phyloP scores from a whole-genome alignment of 768 basidiomycete species.

The Amanita pseudoporphyria region DNA sequence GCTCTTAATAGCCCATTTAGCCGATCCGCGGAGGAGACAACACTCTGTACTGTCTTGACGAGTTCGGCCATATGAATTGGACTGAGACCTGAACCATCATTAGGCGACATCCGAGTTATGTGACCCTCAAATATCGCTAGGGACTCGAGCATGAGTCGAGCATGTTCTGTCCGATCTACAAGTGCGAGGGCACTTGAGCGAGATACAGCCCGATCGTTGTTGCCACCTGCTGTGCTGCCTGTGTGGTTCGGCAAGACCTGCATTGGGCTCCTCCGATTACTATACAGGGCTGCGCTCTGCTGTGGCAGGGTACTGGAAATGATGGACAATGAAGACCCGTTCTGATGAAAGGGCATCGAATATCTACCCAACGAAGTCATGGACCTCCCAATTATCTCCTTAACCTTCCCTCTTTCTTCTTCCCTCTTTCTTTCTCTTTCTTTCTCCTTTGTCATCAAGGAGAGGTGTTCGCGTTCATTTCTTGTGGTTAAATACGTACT shows the following conservation, averaged over 20 bases:
- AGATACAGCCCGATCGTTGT: conserved; percentile 11
- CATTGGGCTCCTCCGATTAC: conserved; percentile 14
- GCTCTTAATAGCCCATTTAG: conserved; percentile 52
- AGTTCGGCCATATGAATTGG: conserved; percentile 35
- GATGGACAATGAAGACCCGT: neutral
- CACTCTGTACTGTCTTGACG: conserved; percentile 47
- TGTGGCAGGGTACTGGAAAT: neutral
- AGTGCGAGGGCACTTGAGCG: conserved; percentile 2
- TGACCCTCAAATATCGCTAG: conserved; percentile 62
- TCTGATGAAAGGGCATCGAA: neutral
- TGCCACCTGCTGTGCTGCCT: conserved; percentile 12
- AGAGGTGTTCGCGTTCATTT: neutral
- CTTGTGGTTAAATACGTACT: neutral
- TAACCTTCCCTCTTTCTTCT: conserved; percentile 12
- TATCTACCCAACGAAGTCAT: conserved; percentile 5
- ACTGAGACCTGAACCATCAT: conserved; percentile 20
- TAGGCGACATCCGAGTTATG: conserved; percentile 41
- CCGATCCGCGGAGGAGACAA: conserved; percentile 58
- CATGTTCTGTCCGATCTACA: conserved; percentile 40
- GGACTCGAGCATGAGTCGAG: conserved; percentile 61
- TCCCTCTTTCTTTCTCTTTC: neutral
- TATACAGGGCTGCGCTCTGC: neutral
- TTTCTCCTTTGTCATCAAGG: conserved; percentile 9
- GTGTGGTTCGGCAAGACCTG: neutral
- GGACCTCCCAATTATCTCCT: conserved; percentile 10